Evolutionary conservation across 306 rosid genomes (phyloP).

Genomic region (Vachellia collinsii): DNA sequence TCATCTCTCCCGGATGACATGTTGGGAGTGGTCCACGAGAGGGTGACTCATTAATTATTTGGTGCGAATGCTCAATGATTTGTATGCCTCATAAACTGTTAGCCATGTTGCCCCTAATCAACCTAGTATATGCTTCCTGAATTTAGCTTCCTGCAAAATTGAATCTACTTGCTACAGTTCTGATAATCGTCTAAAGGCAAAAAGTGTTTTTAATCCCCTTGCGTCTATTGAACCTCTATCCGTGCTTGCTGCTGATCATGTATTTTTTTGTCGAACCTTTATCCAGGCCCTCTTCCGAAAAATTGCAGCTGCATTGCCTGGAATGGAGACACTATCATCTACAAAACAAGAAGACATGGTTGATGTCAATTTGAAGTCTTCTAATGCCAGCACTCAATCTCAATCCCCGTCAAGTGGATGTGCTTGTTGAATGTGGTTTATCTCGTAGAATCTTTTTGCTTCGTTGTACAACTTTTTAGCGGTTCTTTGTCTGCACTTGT

Average conservation of each 20-base stretch:
- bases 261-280: slow-evolving; percentile 22
- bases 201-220: neutral
- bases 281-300: slow-evolving; percentile 72
- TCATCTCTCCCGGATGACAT: slow-evolving; percentile 6
- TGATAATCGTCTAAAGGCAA: slow-evolving; percentile 1
- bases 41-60: neutral
- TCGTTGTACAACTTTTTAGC: slow-evolving; percentile 18
- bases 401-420: slow-evolving; percentile 70
- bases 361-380: slow-evolving; percentile 72
- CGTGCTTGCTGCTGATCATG: slow-evolving; percentile 2
- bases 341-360: slow-evolving; percentile 88
- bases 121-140: neutral
- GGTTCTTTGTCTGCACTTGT: slow-evolving; percentile 26
- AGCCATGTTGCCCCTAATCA: neutral
- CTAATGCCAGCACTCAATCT: slow-evolving; percentile 45
- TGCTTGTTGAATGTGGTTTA: slow-evolving; percentile 54
- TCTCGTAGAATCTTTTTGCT: slow-evolving; percentile 23
- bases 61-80: neutral
- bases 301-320: slow-evolving; percentile 80
- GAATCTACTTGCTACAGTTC: neutral
- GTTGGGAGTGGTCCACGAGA: neutral
- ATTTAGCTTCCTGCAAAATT: neutral
- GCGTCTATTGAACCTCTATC: neutral
- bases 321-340: slow-evolving; percentile 83
- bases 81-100: slow-evolving; percentile 7